A percentile compares a stretch with the other conserved stretches of the same genome.
Evolutionary conservation across 2,329 filamentous ascomycete genomes (phyloP).

Genomic region (Paecilomyces fulvus): DNA sequence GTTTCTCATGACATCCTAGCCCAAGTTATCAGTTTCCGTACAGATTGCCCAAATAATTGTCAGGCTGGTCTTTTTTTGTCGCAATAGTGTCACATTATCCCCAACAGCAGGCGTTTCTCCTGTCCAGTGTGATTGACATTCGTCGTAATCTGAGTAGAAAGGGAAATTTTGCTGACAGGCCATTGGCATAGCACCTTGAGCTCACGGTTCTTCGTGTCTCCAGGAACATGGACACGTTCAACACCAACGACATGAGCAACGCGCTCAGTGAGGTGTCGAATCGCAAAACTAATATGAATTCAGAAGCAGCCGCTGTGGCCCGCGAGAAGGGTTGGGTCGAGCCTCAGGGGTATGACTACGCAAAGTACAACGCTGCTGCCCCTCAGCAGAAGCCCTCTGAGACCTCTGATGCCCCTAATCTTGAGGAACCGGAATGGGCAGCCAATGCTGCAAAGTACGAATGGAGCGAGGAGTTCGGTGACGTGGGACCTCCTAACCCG

Average conservation of each 20-base stretch:
- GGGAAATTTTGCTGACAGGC: background rate
- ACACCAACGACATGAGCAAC: constrained; percentile 13
- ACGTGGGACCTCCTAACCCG: constrained; percentile 64
- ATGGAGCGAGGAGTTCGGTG: constrained; percentile 78
- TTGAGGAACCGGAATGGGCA: constrained; percentile 38
- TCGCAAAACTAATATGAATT: constrained; percentile 13
- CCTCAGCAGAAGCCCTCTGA: constrained; percentile 10
- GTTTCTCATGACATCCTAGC: background rate
- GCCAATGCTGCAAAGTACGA: constrained; percentile 62
- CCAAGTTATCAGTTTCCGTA: background rate
- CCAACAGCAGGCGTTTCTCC: background rate
- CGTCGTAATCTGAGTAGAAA: background rate
- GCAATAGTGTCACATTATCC: background rate
- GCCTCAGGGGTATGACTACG: constrained; percentile 30
- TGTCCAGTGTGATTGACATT: background rate
- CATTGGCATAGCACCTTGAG: background rate
- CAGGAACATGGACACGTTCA: constrained; percentile 7
- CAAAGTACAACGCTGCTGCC: constrained; percentile 14
- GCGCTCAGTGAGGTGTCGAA: constrained; percentile 13
- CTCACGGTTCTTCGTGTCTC: background rate
- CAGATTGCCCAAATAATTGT: too few relatives aligned
- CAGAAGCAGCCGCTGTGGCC: constrained; percentile 22
- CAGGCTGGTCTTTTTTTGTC: too few relatives aligned
- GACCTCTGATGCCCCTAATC: constrained; percentile 7
- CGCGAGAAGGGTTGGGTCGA: constrained; percentile 32